Base-by-base conservation (phyloP, 1,284 basidiomycete species). In the Austropuccinia psidii region DNA sequence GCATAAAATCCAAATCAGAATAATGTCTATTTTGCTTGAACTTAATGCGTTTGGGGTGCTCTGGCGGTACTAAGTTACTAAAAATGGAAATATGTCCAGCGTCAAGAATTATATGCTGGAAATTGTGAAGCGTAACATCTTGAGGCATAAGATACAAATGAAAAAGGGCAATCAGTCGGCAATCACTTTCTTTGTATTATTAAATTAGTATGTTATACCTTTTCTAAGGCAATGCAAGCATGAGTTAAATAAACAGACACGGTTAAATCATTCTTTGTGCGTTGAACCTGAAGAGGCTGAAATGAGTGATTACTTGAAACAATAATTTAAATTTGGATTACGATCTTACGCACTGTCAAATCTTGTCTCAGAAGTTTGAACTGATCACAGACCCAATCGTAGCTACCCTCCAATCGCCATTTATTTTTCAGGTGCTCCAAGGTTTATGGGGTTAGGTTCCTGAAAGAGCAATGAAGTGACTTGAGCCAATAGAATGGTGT, bases 181-280 rank as follows among this genome's bases (percentile, higher is more conserved):
- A n/a, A n/a, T n/a, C n/a, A n/a, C n/a, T n/a, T n/a, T n/a, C n/a
- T n/a, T n/a, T n/a, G n/a, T n/a, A n/a, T n/a, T n/a, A n/a, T n/a
- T n/a, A n/a, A n/a, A n/a, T n/a, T n/a, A n/a, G n/a, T 9, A 81
- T 1, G 0, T 76, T 89, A 76, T 81, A 92, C 91, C 78, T 88
- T 90, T 85, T 96, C 93, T 33, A 97, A 83, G 52, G 95, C 96
- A 84, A 98, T 96, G 33, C 96, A 88, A 27, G 93, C 95, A 82
- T 98, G 96, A 55, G 94, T 96, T 81, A 98, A 96, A 80, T 99
- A 99, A 13, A 98, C 94, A 81, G 89, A 87, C 45, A 95, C 93
- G 0, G 96, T 98, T 79, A 99, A 98, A 70, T 96, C 92, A 78
- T 97, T 98, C 84, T 96, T 97, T 80, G 98, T 97, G 41, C 95